Percentiles rank a stretch among this genome's conserved stretches.
Evolutionary conservation across 2,329 filamentous ascomycete species (phyloP).

Genomic region (Pseudogymnoascus sp.): DNA sequence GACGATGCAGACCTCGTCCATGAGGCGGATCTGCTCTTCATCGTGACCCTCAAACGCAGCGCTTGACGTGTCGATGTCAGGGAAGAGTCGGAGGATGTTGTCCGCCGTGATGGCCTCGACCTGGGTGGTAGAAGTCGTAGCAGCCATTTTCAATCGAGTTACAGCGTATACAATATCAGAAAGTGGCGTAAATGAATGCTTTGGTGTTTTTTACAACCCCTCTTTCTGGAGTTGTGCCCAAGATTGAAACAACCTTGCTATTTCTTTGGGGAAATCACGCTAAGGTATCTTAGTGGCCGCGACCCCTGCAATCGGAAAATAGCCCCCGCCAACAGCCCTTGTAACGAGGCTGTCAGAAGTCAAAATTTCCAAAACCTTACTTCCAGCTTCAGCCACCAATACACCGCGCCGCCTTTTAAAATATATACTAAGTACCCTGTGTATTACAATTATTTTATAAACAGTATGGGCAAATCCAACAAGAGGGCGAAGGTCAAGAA

Average conservation of each 20-base stretch:
- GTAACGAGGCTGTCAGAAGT: constrained; percentile 5
- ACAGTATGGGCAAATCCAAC: constrained; percentile 49
- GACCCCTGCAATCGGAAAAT: constrained; percentile 1
- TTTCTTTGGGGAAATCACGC: background rate
- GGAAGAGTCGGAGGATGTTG: constrained; percentile 80
- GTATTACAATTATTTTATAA: background rate
- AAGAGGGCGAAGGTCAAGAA: constrained; percentile 44
- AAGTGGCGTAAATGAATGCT: background rate
- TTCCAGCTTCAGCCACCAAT: background rate
- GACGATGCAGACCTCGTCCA: constrained; percentile 99
- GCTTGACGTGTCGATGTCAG: constrained; percentile 64
- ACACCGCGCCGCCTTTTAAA: background rate
- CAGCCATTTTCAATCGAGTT: constrained; percentile 17
- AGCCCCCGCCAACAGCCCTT: background rate
- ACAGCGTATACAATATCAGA: background rate
- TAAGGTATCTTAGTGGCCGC: constrained; percentile 5
- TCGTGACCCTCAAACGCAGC: constrained; percentile 83
- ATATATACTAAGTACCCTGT: background rate
- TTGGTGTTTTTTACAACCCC: constrained; percentile 1
- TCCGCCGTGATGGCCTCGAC: constrained; percentile 69
- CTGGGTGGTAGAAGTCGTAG: constrained; percentile 35
- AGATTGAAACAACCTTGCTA: constrained; percentile 3
- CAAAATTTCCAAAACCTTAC: constrained; percentile 8
- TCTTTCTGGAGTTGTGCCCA: constrained; percentile 2
- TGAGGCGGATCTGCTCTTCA: constrained; percentile 92